Conservation (phyloP, 2,329 filamentous ascomycete species). For the Colletotrichum sp. region DNA sequence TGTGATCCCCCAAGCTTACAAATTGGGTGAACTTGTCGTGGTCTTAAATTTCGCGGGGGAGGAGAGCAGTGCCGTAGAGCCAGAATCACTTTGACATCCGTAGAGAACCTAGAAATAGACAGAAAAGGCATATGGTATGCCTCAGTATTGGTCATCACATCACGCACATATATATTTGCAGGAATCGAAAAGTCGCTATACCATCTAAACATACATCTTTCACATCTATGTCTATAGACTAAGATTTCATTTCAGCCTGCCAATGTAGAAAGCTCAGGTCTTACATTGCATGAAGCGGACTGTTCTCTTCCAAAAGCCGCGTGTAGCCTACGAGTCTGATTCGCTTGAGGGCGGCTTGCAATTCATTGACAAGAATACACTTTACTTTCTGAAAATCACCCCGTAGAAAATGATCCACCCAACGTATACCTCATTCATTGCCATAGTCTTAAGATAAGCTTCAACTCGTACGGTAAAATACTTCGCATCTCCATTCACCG, state of each 20-base stretch:
- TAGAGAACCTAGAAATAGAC: background rate
- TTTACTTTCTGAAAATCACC: background rate
- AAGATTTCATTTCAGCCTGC: too few species aligned
- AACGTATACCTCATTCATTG: background rate
- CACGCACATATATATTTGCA: background rate
- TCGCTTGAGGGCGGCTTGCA: accelerated
- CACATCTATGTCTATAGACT: too few species aligned
- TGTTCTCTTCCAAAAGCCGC: background rate
- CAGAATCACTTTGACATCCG: background rate
- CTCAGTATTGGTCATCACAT: background rate
- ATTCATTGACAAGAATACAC: background rate
- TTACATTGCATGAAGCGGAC: background rate
- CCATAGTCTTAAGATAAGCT: background rate
- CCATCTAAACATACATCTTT: background rate
- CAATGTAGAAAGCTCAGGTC: background rate
- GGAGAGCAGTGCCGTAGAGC: background rate
- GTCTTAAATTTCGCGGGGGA: accelerated
- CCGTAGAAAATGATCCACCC: background rate
- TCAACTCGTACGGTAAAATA: background rate
- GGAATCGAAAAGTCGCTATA: background rate
- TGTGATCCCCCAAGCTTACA: background rate
- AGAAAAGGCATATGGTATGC: accelerated
- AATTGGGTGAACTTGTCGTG: background rate
- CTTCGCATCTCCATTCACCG: background rate
- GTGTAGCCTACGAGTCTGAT: background rate